phyloP scores from a whole-genome alignment of 345 rosid genomes.

The Lepidium didymum region DNA sequence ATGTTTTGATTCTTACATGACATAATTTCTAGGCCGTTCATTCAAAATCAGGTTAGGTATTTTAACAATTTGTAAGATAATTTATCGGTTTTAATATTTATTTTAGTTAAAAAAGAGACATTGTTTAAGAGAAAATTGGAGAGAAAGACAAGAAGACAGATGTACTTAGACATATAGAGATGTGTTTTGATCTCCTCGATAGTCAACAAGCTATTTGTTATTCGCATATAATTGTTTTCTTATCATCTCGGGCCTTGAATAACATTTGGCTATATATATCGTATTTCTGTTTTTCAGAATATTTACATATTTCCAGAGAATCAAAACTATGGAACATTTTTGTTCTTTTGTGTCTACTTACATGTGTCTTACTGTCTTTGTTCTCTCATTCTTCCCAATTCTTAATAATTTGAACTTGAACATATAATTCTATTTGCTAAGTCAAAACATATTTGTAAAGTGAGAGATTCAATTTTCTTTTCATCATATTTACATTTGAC shows the following conservation, averaged over 20 bases:
- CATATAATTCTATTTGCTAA: not conserved
- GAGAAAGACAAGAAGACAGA: constrained; percentile 27
- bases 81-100: not conserved
- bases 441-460: constrained; percentile 7
- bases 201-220: constrained; percentile 8
- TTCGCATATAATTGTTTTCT: constrained; percentile 19
- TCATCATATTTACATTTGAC: not conserved
- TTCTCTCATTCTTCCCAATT: constrained; percentile 9
- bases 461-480: not conserved
- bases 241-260: constrained; percentile 28
- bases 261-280: constrained; percentile 22
- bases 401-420: not conserved
- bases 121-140: not conserved
- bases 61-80: too few species aligned
- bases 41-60: too few species aligned
- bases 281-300: not conserved
- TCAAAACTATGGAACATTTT: constrained; percentile 6
- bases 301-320: constrained; percentile 16
- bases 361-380: constrained; percentile 22
- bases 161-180: constrained; percentile 20
- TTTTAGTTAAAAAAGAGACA: not conserved
- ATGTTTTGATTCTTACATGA: too few species aligned
- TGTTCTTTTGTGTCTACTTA: constrained; percentile 12
- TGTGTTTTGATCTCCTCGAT: constrained; percentile 29
- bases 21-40: too few species aligned